phyloP scores from a whole-genome alignment of 2,329 filamentous ascomycete species.

The Metarhizium guizhouense region DNA sequence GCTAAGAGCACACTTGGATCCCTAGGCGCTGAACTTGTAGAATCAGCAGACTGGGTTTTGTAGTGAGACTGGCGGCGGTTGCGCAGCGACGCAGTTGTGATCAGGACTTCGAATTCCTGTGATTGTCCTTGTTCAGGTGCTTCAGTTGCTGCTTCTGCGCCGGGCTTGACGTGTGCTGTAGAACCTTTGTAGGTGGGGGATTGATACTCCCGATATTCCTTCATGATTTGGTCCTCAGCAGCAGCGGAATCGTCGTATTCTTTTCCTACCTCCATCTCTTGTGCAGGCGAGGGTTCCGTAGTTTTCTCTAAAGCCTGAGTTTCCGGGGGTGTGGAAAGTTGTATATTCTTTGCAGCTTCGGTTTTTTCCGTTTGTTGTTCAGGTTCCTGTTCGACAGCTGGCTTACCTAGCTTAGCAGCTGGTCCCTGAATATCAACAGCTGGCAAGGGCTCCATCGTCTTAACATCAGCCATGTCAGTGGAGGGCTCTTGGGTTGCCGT shows the following conservation, averaged over 20 bases:
- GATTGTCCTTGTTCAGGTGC: not conserved
- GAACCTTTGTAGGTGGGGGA: not conserved
- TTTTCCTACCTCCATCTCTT: not conserved
- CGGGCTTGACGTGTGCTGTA: slow-evolving; percentile 4
- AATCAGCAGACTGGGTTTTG: slow-evolving; percentile 14
- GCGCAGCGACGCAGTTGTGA: slow-evolving; percentile 21
- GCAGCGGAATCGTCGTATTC: slow-evolving; percentile 4
- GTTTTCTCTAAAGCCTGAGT: not conserved
- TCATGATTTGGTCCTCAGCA: slow-evolving; percentile 15
- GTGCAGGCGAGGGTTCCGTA: not conserved
- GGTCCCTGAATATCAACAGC: not conserved
- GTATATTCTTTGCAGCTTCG: not conserved
- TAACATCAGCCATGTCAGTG: not conserved
- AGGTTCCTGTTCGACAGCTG: not conserved
- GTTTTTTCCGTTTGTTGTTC: not conserved
- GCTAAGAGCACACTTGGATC: slow-evolving; percentile 23
- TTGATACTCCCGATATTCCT: slow-evolving; percentile 10
- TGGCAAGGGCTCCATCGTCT: slow-evolving; percentile 7
- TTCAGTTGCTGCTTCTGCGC: not conserved
- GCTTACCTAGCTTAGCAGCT: not conserved
- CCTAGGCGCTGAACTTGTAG: slow-evolving; percentile 10
- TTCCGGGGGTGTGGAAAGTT: not conserved
- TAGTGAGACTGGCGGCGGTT: slow-evolving; percentile 15
- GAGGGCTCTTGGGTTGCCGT: not conserved
- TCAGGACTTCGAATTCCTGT: slow-evolving; percentile 15